Conservation (phyloP, 2,329 filamentous ascomycete species). For the Pestalotiopsis sp. region DNA sequence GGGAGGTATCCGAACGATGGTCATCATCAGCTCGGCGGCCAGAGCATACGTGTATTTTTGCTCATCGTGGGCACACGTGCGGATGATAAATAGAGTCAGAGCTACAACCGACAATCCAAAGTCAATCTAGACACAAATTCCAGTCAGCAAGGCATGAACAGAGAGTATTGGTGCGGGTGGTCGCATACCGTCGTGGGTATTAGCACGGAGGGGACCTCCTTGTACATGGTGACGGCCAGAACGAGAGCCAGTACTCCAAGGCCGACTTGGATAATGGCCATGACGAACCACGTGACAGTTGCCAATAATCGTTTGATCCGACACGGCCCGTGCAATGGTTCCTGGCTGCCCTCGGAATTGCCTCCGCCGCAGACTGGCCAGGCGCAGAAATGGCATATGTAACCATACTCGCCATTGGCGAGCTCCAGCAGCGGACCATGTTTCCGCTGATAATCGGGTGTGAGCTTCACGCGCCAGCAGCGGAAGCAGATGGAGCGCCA, state of each 20-base stretch:
- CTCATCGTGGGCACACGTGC: constrained; percentile 28
- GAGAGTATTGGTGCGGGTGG: neutral
- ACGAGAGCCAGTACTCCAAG: constrained; percentile 31
- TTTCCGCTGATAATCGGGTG: constrained; percentile 28
- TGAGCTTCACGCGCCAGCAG: constrained; percentile 29
- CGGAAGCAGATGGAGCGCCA: constrained; percentile 34
- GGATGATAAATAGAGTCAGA: constrained; percentile 26
- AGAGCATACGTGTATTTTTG: constrained; percentile 29
- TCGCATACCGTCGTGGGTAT: constrained; percentile 30
- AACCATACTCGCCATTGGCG: constrained; percentile 29
- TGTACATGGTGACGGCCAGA: constrained; percentile 30
- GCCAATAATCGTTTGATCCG: constrained; percentile 27
- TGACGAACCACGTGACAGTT: constrained; percentile 28
- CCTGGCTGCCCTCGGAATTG: constrained; percentile 20
- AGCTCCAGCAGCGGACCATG: constrained; percentile 30
- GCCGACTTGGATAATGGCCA: constrained; percentile 33
- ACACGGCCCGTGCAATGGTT: constrained; percentile 28
- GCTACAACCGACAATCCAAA: constrained; percentile 30
- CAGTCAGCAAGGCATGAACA: neutral
- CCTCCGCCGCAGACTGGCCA: constrained; percentile 29
- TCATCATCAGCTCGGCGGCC: constrained; percentile 28
- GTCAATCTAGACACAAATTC: constrained; percentile 25
- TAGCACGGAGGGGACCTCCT: constrained; percentile 22
- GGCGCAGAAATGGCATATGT: constrained; percentile 34
- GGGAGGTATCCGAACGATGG: constrained; percentile 30